phyloP scores from a whole-genome alignment of 305 asterid species.

The Fraxinus baroniana region DNA sequence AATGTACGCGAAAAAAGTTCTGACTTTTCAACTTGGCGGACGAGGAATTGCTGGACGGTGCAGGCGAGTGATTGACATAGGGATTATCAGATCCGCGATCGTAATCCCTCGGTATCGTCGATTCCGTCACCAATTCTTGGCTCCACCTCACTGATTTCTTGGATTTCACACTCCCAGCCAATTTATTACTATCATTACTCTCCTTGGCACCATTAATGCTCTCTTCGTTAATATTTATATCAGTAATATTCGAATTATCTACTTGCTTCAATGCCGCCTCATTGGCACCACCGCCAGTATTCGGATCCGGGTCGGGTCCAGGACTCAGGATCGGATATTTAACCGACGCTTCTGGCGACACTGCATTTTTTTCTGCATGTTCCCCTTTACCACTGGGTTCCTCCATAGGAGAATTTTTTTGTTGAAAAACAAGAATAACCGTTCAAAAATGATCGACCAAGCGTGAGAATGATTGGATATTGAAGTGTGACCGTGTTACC shows the following conservation, averaged over 20 bases:
- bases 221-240: conserved; percentile 26
- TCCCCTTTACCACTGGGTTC: conserved; percentile 37
- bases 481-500: conserved; percentile 31
- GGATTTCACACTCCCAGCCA: conserved; percentile 40
- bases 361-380: conserved; percentile 36
- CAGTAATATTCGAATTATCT: conserved; percentile 19
- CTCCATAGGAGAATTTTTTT: conserved; percentile 38
- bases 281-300: conserved; percentile 25
- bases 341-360: conserved; percentile 34
- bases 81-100: conserved; percentile 59
- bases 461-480: conserved; percentile 31
- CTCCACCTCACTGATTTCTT: conserved; percentile 81
- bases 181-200: conserved; percentile 23
- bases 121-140: conserved; percentile 62
- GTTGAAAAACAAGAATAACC: not conserved
- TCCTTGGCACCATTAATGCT: conserved; percentile 26
- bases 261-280: conserved; percentile 21
- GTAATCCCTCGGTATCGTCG: conserved; percentile 46
- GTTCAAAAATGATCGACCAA: conserved; percentile 27
- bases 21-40: not conserved
- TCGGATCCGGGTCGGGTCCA: conserved; percentile 25
- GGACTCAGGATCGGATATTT: conserved; percentile 33
- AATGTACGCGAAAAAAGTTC: not conserved
- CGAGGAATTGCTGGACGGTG: conserved; percentile 28
- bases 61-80: conserved; percentile 55